Evolutionary conservation across 495 filamentous ascomycete species (phyloP), one percentile per base, ranked within the genome.

Genomic region (Penicillium soppii): DNA sequence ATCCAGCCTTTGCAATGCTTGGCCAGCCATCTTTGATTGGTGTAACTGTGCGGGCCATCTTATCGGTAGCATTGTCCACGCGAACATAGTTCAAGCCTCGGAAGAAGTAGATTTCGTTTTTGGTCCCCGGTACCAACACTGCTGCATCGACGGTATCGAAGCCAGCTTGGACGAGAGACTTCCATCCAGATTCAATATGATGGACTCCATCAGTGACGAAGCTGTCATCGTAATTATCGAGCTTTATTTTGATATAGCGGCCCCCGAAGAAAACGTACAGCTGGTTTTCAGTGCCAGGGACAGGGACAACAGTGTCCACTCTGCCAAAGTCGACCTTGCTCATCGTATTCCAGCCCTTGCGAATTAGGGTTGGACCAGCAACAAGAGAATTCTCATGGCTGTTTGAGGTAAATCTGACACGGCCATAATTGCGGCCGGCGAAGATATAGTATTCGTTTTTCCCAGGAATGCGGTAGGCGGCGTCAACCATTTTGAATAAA

Each of bases 181-280:
- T 32, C 29, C 29, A 32, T 32, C 29, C 29, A 32, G 29, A 32
- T 32, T 32, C 29, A 12, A 32, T 32, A 12, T 3, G 13, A 12
- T 12, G 29, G 21, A 15, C 21, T 7, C 22, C 39, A 1, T 42
- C 39, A 2, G 7, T 26, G 20, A 42, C 10, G 16, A 42, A 42
- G 22, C 21, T 42, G 12, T 42, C 39, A 15, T 42, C 39, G 39
- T 42, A 42, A 22, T 42, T 42, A n/a, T 42, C 39, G 21, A 42
- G 16, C 25, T 30, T 43, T 23, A 32, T 43, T 13, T 30, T 25
- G 41, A 27, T 9, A 26, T 42, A 26, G 12, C 37, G 39, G 39
- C 39, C 39, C 13, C 39, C 37, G 20, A 42, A 42, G 39, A 42
- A 42, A 2, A 42, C 22, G 22, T 42, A 42, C 1, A 43, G 25